phyloP scores from a whole-genome alignment of 495 filamentous ascomycete species.

The Rusavskia elegans region DNA sequence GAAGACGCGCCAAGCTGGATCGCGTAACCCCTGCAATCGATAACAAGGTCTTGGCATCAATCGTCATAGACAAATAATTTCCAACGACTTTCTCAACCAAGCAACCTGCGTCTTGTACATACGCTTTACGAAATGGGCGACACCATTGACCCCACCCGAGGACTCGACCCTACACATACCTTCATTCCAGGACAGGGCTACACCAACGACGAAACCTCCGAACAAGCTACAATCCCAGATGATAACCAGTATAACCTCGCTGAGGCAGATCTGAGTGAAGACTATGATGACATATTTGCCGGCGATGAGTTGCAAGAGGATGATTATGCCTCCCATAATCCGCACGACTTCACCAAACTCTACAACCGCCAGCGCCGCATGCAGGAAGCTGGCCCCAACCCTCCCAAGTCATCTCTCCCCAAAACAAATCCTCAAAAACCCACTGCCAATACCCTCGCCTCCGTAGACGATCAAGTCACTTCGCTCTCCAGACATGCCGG shows the following conservation, averaged over 20 bases:
- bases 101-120: too few species aligned
- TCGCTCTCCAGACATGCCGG: slow-evolving; percentile 69
- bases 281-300: slow-evolving; percentile 43
- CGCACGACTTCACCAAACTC: slow-evolving; percentile 63
- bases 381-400: slow-evolving; percentile 41
- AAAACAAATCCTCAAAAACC: slow-evolving; percentile 78
- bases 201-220: slow-evolving; percentile 21
- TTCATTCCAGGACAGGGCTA: slow-evolving; percentile 43
- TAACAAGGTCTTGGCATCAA: neutral
- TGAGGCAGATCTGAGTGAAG: slow-evolving; percentile 28
- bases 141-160: slow-evolving; percentile 24
- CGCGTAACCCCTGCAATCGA: neutral
- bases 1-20: neutral
- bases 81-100: too few species aligned
- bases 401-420: slow-evolving; percentile 40
- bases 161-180: slow-evolving; percentile 31
- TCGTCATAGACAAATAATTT: too few species aligned
- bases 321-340: slow-evolving; percentile 40
- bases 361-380: slow-evolving; percentile 72
- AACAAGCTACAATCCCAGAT: neutral
- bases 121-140: slow-evolving; percentile 11
- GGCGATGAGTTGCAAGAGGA: slow-evolving; percentile 40
- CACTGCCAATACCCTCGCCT: slow-evolving; percentile 56
- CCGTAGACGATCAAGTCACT: slow-evolving; percentile 74
- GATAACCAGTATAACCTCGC: slow-evolving; percentile 16